Percentiles rank a stretch among this genome's conserved stretches.
phyloP scores from a whole-genome alignment of 305 asterid genomes.

The Plantago rigida region DNA sequence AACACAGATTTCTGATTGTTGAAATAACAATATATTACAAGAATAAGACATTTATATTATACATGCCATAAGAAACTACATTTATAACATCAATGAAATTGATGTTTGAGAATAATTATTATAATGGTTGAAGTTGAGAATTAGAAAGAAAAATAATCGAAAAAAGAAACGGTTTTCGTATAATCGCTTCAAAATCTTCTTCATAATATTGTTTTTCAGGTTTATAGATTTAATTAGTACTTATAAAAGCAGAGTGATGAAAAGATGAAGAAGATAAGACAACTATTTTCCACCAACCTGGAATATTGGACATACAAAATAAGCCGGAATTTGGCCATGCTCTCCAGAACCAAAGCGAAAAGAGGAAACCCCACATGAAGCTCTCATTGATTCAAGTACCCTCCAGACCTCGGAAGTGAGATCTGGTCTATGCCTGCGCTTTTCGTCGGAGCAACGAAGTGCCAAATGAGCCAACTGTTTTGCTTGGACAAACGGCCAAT shows the following conservation, averaged over 20 bases:
- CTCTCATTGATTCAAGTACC: conserved; percentile 76
- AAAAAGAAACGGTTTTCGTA: background rate
- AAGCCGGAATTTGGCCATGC: conserved; percentile 47
- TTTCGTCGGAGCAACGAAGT: conserved; percentile 51
- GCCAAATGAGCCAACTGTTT: conserved; percentile 82
- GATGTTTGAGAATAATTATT: background rate
- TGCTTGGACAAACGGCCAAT: conserved; percentile 94
- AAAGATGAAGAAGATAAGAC: background rate
- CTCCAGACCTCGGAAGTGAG: conserved; percentile 75
- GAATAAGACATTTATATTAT: too few species aligned
- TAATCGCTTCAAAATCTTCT: background rate
- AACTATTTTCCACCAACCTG: conserved; percentile 49
- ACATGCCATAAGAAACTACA: too few species aligned
- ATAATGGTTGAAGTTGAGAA: background rate
- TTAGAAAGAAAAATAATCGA: background rate
- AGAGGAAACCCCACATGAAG: conserved; percentile 55
- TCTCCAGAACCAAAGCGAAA: conserved; percentile 44
- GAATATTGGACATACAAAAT: conserved; percentile 80
- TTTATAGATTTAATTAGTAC: too few species aligned
- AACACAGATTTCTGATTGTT: too few species aligned
- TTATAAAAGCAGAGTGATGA: too few species aligned
- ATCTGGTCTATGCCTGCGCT: conserved; percentile 57
- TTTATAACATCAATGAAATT: too few species aligned
- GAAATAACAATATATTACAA: too few species aligned
- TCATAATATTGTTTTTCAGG: too few species aligned